Base-by-base conservation (phyloP, 1,284 basidiomycete genomes). In the Tilletia walkeri region DNA sequence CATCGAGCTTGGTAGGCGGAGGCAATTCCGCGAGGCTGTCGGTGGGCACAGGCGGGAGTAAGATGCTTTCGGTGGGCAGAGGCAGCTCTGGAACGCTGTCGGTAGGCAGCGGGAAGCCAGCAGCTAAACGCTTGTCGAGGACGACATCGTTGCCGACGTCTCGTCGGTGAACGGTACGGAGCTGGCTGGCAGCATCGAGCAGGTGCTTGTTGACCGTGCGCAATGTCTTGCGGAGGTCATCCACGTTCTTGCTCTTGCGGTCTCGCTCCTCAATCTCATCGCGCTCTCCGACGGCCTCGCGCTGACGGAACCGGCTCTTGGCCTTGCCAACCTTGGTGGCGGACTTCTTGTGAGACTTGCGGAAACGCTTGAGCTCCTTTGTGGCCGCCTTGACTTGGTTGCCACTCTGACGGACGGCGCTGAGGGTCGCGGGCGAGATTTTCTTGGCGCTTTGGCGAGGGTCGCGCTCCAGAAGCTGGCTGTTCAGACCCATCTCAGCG, bases 131-230 rank as follows among this genome's bases (percentile, higher is more conserved):
- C 41, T 45, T 45, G 9, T 45, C 41, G 41, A 45, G 41, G 41
- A 45, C 14, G 14, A 45, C 41, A 45, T 45, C 41, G 41, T 61
- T 36, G 59, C 16, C 59, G 16, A 38, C 7, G 2, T 63, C 59
- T 7, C 59, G 59, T 34, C 36, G 30, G 12, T 63, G 6, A 16
- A 63, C 59, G 14, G 18, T 34, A 38, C 59, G 59, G 1, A 63
- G 38, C 36, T 41, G 34, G 34, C 34, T 38, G 59, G 59, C 59
- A 20, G 59, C 59, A 41, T 34, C n/a, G 59, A 63, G 59, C 16
- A 63, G 59, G 59, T 63, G 36, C 36, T 63, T 36, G 59, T 63
- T 63, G 34, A 63, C 59, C 59, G 38, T 41, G 34, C 59, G 59
- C 4, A 63, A 36, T 7, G 59, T n/a, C 59, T 63, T 63, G 59